Conservation (phyloP, 2,329 filamentous ascomycete genomes). For the Alternaria tenuissima region DNA sequence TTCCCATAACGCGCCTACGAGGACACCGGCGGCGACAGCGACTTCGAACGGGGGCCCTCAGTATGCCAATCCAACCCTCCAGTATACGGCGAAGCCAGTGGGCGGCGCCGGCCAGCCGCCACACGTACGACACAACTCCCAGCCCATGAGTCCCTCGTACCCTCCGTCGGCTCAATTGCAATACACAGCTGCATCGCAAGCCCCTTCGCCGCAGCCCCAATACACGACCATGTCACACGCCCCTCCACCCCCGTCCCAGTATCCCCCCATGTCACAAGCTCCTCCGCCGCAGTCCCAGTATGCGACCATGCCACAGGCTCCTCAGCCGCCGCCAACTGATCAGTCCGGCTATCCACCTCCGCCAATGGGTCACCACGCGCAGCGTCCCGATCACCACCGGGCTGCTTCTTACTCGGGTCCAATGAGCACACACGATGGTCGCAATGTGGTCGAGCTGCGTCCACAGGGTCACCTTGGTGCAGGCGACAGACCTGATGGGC, state of each 20-base stretch:
- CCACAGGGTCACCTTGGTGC: slow-evolving; percentile 45
- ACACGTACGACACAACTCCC: slow-evolving; percentile 37
- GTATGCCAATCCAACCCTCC: slow-evolving; percentile 54
- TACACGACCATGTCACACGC: slow-evolving; percentile 39
- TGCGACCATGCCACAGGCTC: slow-evolving; percentile 36
- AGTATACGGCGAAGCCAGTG: slow-evolving; percentile 54
- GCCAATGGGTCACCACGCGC: slow-evolving; percentile 38
- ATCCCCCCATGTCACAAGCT: slow-evolving; percentile 3
- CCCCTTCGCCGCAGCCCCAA: slow-evolving; percentile 22
- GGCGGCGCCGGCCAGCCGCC: slow-evolving; percentile 30
- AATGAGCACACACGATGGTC: slow-evolving; percentile 37
- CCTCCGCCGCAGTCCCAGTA: slow-evolving; percentile 29
- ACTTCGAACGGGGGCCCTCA: slow-evolving; percentile 36
- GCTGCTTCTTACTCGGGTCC: slow-evolving; percentile 31
- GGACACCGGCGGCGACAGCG: slow-evolving; percentile 28
- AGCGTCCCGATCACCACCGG: slow-evolving; percentile 37
- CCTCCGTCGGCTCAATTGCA: slow-evolving; percentile 18
- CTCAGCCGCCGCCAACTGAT: slow-evolving; percentile 22
- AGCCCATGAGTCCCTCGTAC: slow-evolving; percentile 33
- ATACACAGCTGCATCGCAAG: slow-evolving; percentile 8
- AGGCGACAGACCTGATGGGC: slow-evolving; percentile 43
- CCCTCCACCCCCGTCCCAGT: slow-evolving; percentile 21
- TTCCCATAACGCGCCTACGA: slow-evolving; percentile 30
- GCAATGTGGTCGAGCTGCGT: slow-evolving; percentile 53
- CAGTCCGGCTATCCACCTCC: slow-evolving; percentile 43